Conservation (phyloP, 129 eudicot genomes). For the Escallonia rubra region DNA sequence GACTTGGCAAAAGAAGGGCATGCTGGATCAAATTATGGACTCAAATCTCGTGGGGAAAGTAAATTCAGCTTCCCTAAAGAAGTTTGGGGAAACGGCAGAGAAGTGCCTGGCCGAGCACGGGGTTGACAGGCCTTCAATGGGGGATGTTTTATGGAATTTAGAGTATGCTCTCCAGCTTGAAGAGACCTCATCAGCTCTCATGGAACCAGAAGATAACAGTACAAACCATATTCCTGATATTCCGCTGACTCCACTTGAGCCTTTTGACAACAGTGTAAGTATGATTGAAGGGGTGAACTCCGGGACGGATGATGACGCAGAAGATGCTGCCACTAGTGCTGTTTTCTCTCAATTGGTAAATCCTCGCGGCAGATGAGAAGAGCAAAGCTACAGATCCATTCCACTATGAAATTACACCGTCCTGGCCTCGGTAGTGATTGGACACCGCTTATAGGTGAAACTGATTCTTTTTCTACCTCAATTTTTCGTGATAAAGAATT, state of each 20-base stretch:
- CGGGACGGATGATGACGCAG: slow-evolving; percentile 64
- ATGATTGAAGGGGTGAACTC: slow-evolving; percentile 57
- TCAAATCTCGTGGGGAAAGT: slow-evolving; percentile 64
- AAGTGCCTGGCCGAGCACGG: slow-evolving; percentile 93
- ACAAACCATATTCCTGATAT: slow-evolving; percentile 82
- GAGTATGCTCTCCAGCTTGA: slow-evolving; percentile 97
- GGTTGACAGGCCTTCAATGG: slow-evolving; percentile 95
- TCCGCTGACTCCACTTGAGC: slow-evolving; percentile 50
- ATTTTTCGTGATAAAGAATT: slow-evolving; percentile 10
- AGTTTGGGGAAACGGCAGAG: slow-evolving; percentile 92
- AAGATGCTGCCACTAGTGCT: slow-evolving; percentile 70
- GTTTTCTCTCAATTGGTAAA: slow-evolving; percentile 93
- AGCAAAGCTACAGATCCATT: neutral
- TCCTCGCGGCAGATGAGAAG: slow-evolving; percentile 85
- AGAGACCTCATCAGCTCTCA: slow-evolving; percentile 71
- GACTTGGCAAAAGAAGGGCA: slow-evolving; percentile 90
- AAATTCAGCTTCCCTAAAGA: slow-evolving; percentile 73
- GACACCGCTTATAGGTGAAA: slow-evolving; percentile 7
- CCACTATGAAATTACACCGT: neutral
- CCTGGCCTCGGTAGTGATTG: slow-evolving; percentile 3
- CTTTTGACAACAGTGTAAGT: slow-evolving; percentile 71
- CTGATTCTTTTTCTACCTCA: slow-evolving; percentile 9
- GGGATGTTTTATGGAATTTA: slow-evolving; percentile 92
- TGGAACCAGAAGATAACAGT: slow-evolving; percentile 90
- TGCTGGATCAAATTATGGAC: slow-evolving; percentile 83